Evolutionary conservation across 805 yeast species (phyloP), one percentile per base, ranked within the genome.

Genomic region (Nakazawaea pomicola): DNA sequence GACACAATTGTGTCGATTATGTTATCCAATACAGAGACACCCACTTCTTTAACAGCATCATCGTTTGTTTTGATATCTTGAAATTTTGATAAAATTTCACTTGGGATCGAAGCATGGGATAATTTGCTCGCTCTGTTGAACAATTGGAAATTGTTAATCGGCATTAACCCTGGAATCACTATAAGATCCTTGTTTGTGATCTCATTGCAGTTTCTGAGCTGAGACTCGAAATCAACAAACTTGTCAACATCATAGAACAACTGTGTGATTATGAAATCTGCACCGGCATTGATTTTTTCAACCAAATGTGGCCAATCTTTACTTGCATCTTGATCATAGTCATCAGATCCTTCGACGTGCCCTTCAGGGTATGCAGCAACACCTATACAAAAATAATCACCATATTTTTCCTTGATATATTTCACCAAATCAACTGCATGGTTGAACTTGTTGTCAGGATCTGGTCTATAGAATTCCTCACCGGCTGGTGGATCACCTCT

Each of bases 351-450:
- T 51, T 90, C 96, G 27, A 87, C 89, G 62, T 91, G 97, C 15
- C 99, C 99, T 58, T 91, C 99, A 7, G 99, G 96, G 60, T 91
- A 91, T 1, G 95, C 97, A 2, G 99, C 99, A 12, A 91, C 99
- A 46, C 99, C 99, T 41, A 91, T 70, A 56, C 96, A 85, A 63
- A 91, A 91, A 51, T 80, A 83, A 55, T 85, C 85, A 3, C 87
- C 93, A 56, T 90, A 70, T 36, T 76, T 59, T 40, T 68, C 49
- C 50, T 75, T 78, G 50, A 93, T 90, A 58, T 91, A 90, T 49
- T 65, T 73, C 9, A 93, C 95, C 46, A 93, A 72, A 58, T 93
- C 99, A 1, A 77, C 83, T 1, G 99, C 98, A 56, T 80, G 72
- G 47, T 69, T 65, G 62, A 89, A 90, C 40, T 76, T 83, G 41